phyloP scores from a whole-genome alignment of 2,329 filamentous ascomycete genomes.

The Fusarium anguioides region DNA sequence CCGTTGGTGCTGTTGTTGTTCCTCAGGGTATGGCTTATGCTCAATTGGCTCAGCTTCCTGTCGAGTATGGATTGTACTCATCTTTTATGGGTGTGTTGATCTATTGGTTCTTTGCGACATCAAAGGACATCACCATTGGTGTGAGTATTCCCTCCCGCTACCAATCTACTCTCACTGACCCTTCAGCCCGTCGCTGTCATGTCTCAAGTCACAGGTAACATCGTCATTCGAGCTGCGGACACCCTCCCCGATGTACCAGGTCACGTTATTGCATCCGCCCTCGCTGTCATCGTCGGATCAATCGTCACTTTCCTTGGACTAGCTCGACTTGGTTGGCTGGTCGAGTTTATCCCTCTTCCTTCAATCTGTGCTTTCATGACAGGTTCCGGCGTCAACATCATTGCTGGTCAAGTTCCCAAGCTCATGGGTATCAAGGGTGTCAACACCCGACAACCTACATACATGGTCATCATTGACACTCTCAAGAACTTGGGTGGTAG shows the following conservation, averaged over 20 bases:
- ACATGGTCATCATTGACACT: constrained; percentile 63
- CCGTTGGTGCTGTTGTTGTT: constrained; percentile 65
- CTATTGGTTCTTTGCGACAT: constrained; percentile 98
- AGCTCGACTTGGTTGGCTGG: constrained; percentile 63
- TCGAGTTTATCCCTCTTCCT: constrained; percentile 65
- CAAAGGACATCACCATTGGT: constrained; percentile 89
- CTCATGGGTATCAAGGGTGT: constrained; percentile 62
- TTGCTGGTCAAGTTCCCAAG: constrained; percentile 61
- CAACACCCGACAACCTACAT: constrained; percentile 61
- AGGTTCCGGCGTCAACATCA: constrained; percentile 63
- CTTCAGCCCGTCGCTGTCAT: constrained; percentile 64
- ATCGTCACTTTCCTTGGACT: constrained; percentile 63
- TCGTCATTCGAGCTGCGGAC: constrained; percentile 55
- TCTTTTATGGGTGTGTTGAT: constrained; percentile 95
- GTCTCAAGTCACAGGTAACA: constrained; percentile 63
- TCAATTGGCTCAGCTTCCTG: constrained; percentile 58
- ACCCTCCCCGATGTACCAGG: constrained; percentile 53
- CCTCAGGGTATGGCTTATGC: constrained; percentile 67
- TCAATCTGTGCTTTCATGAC: constrained; percentile 67
- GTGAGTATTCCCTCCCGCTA: constrained; percentile 59
- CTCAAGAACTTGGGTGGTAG: constrained; percentile 59
- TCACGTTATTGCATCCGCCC: constrained; percentile 59
- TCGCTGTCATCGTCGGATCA: constrained; percentile 60
- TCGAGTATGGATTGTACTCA: constrained; percentile 68
- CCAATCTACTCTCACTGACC: constrained; percentile 25